Evolutionary conservation across 2,329 filamentous ascomycete species (phyloP).

Genomic region (Lasiodiplodia hormozganensis): DNA sequence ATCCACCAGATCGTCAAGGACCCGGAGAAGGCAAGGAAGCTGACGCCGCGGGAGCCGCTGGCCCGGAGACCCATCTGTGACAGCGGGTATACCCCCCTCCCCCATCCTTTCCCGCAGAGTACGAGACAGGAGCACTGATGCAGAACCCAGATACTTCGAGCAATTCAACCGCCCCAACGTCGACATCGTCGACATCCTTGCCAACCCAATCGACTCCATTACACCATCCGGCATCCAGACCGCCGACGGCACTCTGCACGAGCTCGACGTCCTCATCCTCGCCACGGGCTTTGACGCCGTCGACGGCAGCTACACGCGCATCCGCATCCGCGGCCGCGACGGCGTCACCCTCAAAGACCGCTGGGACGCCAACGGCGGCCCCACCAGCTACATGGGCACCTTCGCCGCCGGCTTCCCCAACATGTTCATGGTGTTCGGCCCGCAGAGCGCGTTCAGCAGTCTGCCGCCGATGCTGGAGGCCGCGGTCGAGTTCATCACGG

Average conservation of each 20-base stretch:
- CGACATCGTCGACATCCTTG: conserved; percentile 51
- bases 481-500: conserved; percentile 43
- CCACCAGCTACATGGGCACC: conserved; percentile 48
- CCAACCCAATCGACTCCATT: conserved; percentile 53
- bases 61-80: conserved; percentile 31
- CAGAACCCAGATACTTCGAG: conserved; percentile 41
- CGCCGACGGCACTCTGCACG: conserved; percentile 54
- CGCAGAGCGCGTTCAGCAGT: conserved; percentile 50
- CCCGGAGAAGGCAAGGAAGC: conserved; percentile 31
- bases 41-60: conserved; percentile 32
- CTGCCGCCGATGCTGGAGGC: conserved; percentile 45
- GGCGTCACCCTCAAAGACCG: conserved; percentile 33
- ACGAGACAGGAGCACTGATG: no score
- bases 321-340: conserved; percentile 43
- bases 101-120: fast-evolving
- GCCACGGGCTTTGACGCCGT: conserved; percentile 53
- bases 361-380: conserved; percentile 11
- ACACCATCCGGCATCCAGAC: conserved; percentile 58
- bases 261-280: conserved; percentile 61
- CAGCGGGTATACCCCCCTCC: conserved; percentile 32
- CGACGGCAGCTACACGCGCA: conserved; percentile 44
- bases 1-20: conserved; percentile 36
- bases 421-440: conserved; percentile 52
- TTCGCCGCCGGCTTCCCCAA: conserved; percentile 52
- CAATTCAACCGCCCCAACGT: conserved; percentile 53